Base-by-base conservation (phyloP, 1,284 basidiomycete species). In the Omphalotus olearius region DNA sequence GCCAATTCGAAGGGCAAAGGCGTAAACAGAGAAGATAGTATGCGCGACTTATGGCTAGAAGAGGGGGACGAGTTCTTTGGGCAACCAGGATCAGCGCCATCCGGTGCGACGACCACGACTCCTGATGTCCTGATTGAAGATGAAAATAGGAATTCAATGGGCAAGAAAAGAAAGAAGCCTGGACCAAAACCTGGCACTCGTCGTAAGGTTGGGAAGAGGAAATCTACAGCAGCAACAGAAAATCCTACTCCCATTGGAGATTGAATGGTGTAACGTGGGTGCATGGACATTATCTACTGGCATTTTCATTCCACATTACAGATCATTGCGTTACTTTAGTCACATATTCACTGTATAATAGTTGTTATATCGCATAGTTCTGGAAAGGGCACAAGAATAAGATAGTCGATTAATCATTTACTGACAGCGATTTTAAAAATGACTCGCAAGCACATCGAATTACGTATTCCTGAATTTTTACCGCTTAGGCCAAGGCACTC, bases 41-140 rank as follows among this genome's bases (percentile, higher is more conserved):
- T 78, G 33, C 77, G 80, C 41, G 88, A 91, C 59, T 65, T 91
- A 13, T 91, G 88, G 88, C 83, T 85, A 56, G 88, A 91, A 42
- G 88, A 91, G 61, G 88, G 86, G 7, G 88, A 91, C 59, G 85
- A 89, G 59, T 91, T 91, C 68, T 91, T 91, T 61, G 84, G 45
- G 45, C 46, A 83, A 1, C 82, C 83, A 51, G 65, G 68, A 7
- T 65, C 60, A 17, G 56, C 63, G 16, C 30, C 35, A 18, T 43
- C 41, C 4, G 54, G 59, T 1, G 45, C 62, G 35, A 50, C 38
- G 50, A 39, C 44, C 4, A 47, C 20, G 10, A 38, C 53, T 23
- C 57, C 53, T 28, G 53, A 55, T 20, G 69, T 65, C 35, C 64
- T 67, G 17, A 59, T 38, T 17, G 70, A 68, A 14, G 75, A 75